Conservation (phyloP, 73 alveolate genomes). For the Stentor roeselii region DNA sequence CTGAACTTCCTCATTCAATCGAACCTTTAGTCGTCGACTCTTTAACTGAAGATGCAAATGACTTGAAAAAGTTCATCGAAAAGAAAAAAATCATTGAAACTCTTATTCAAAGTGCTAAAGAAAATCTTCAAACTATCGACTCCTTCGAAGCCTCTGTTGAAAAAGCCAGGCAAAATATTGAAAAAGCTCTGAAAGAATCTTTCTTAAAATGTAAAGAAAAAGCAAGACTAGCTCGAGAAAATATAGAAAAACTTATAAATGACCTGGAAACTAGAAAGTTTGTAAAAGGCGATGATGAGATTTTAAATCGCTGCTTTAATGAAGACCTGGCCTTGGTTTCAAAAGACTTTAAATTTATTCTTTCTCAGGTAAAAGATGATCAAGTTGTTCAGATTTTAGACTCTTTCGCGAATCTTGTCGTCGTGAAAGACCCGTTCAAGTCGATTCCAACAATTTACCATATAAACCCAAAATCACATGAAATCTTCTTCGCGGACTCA, state of each 20-base stretch:
- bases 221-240: background rate
- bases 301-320: background rate
- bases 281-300: background rate
- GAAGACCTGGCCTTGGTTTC: background rate
- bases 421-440: background rate
- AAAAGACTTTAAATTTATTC: background rate
- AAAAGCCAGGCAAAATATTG: background rate
- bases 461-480: background rate
- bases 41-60: background rate
- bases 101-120: background rate
- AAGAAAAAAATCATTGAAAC: background rate
- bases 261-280: background rate
- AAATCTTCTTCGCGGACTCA: background rate
- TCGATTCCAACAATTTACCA: background rate
- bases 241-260: background rate
- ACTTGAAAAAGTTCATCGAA: background rate
- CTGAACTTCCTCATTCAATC: background rate
- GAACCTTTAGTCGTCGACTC: background rate
- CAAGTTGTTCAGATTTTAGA: background rate
- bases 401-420: background rate
- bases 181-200: background rate
- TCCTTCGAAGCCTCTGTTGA: background rate
- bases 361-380: background rate
- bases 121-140: background rate
- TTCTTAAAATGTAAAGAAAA: no score